Percentiles rank a stretch among this genome's conserved stretches.
phyloP scores from a whole-genome alignment of 352 stramenopile genomes.

The Albugo candida region DNA sequence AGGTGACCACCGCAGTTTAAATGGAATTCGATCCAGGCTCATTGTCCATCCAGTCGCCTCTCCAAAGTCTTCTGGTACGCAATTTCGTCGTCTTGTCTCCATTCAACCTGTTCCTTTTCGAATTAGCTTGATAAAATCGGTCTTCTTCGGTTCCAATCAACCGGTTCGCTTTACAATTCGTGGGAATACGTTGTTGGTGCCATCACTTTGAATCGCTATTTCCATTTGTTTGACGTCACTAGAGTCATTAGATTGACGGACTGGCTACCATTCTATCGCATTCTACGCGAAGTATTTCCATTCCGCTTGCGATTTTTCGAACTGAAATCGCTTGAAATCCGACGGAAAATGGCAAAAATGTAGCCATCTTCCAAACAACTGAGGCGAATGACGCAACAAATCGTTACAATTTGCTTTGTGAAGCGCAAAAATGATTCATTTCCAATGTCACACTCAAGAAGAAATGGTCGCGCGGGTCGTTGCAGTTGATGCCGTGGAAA shows the following conservation, averaged over 20 bases:
- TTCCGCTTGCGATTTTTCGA: slow-evolving; percentile 39
- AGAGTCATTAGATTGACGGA: slow-evolving; percentile 15
- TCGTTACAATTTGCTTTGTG: too few relatives aligned
- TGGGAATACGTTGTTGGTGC: slow-evolving; percentile 59
- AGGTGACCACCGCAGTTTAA: slow-evolving; percentile 30
- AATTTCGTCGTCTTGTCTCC: slow-evolving; percentile 11
- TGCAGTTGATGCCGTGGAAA: slow-evolving; percentile 2
- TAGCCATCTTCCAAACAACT: too few relatives aligned
- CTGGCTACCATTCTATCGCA: background rate
- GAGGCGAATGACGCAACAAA: too few relatives aligned
- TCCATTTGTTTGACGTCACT: slow-evolving; percentile 60
- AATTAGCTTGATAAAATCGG: slow-evolving; percentile 11
- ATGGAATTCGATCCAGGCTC: slow-evolving; percentile 33
- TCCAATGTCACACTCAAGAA: slow-evolving; percentile 57
- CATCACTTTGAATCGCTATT: slow-evolving; percentile 49
- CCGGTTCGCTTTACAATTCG: slow-evolving; percentile 43
- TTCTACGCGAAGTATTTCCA: slow-evolving; percentile 14
- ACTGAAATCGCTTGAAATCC: slow-evolving; percentile 33
- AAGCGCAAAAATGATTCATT: slow-evolving; percentile 50
- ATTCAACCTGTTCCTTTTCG: background rate
- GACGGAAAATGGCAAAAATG: too few relatives aligned
- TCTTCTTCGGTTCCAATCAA: slow-evolving; percentile 62
- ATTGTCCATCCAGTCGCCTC: slow-evolving; percentile 36
- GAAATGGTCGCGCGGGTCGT: slow-evolving; percentile 72
- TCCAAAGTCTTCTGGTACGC: slow-evolving; percentile 46